phyloP scores from a whole-genome alignment of 805 yeast genomes.

The Lachancea lanzarotensis region DNA sequence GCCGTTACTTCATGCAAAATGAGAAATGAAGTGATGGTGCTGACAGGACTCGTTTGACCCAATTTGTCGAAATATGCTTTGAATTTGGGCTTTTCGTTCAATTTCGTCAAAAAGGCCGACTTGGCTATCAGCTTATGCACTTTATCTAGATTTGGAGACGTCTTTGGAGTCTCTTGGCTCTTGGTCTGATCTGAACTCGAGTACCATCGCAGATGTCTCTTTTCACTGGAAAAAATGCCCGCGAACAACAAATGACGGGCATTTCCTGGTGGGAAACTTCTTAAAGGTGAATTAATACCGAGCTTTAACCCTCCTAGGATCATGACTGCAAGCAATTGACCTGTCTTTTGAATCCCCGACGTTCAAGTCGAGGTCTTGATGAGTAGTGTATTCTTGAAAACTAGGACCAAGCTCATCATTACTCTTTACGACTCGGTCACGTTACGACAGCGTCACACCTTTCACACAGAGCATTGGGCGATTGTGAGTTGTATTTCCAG shows the following conservation, averaged over 20 bases:
- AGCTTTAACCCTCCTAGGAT: too few relatives aligned
- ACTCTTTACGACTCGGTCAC: background rate
- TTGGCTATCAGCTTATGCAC: constrained; percentile 21
- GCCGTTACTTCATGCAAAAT: constrained; percentile 73
- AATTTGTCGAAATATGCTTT: constrained; percentile 22
- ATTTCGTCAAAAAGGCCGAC: constrained; percentile 22
- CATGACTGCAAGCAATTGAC: too few relatives aligned
- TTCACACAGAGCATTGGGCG: constrained; percentile 50
- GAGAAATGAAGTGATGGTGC: constrained; percentile 50
- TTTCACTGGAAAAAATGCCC: background rate
- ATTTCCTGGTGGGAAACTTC: background rate
- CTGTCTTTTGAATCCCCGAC: too few relatives aligned
- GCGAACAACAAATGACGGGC: background rate
- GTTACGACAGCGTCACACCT: constrained; percentile 49
- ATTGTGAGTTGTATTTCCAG: constrained; percentile 67
- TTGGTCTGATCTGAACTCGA: background rate
- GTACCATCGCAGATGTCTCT: background rate
- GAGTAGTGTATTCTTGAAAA: too few relatives aligned
- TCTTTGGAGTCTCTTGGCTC: background rate
- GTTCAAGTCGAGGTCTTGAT: too few relatives aligned
- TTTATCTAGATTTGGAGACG: constrained; percentile 10
- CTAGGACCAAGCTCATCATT: too few relatives aligned
- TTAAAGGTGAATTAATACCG: background rate
- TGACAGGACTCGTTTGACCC: constrained; percentile 26
- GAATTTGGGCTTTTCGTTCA: constrained; percentile 25